Percentiles rank a stretch among this genome's conserved stretches.
These are phyloP conservation scores for Aspergillus sp. DNA, from an alignment of 2,329 filamentous ascomycete species.

Conservation along the genomic window DNA sequence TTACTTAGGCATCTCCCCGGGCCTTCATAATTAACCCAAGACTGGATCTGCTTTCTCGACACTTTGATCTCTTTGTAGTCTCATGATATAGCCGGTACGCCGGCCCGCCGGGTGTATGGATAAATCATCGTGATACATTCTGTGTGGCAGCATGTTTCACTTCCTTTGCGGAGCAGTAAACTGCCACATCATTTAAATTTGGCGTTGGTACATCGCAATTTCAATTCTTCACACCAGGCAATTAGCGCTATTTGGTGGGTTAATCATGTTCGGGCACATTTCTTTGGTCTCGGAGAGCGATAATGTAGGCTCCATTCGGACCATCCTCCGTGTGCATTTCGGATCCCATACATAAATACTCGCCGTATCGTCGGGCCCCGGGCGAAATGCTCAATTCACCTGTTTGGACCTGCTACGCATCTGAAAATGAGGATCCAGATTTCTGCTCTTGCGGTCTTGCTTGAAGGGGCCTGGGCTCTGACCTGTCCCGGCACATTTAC, in stretches of 20 bases:
- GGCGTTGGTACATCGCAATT: no score
- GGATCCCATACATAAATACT: no score
- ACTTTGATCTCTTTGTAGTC: not conserved
- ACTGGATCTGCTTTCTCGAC: not conserved
- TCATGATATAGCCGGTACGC: not conserved
- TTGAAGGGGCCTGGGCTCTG: constrained; percentile 12
- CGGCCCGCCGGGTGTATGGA: not conserved
- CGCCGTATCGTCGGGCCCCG: not conserved
- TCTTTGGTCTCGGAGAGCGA: not conserved
- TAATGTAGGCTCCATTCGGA: not conserved
- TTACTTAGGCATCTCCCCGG: not conserved
- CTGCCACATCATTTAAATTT: not conserved
- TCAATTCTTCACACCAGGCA: no score
- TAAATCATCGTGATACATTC: not conserved
- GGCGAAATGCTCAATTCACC: not conserved
- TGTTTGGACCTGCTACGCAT: not conserved
- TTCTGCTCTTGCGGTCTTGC: constrained; percentile 10
- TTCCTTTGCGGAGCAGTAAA: not conserved
- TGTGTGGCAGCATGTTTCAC: not conserved
- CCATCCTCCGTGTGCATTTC: not conserved
- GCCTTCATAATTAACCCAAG: no score
- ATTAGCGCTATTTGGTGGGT: no score
- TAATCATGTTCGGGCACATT: no score
- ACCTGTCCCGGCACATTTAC: constrained; percentile 45
- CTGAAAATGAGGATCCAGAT: constrained; percentile 11